Percentiles rank a stretch among this genome's conserved stretches.
Conservation (phyloP, 2,329 filamentous ascomycete genomes). For the Penicillium sp. region DNA sequence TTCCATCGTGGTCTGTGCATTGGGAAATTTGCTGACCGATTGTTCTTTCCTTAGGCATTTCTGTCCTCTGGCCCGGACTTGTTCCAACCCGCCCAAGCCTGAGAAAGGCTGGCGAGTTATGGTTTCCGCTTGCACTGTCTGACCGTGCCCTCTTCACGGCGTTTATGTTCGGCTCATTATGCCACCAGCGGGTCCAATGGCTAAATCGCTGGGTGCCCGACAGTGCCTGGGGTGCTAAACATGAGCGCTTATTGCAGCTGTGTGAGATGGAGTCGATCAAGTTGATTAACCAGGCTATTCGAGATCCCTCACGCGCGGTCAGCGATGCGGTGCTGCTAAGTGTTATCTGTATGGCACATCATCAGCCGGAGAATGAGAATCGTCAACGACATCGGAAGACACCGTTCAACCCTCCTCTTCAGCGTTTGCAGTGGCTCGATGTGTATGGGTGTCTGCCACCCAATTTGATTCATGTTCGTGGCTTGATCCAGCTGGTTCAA, state of each 20-base stretch:
- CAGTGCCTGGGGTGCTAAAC: slow-evolving; percentile 17
- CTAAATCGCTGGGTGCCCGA: slow-evolving; percentile 23
- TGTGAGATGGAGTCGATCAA: slow-evolving; percentile 34
- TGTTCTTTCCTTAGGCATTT: slow-evolving; percentile 14
- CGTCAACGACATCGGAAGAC: slow-evolving; percentile 10
- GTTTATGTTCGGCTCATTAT: slow-evolving; percentile 30
- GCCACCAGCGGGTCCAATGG: slow-evolving; percentile 31
- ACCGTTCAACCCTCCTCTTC: slow-evolving; percentile 34
- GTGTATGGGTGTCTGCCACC: slow-evolving; percentile 33
- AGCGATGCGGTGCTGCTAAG: slow-evolving; percentile 35
- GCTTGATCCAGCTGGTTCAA: slow-evolving; percentile 33
- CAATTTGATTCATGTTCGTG: slow-evolving; percentile 34
- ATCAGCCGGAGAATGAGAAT: slow-evolving; percentile 23
- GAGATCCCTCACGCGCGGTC: slow-evolving; percentile 27
- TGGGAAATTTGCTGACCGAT: not conserved
- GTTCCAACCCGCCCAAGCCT: slow-evolving; percentile 12
- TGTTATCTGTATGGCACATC: slow-evolving; percentile 35
- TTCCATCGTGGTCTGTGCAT: not conserved
- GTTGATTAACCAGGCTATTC: slow-evolving; percentile 33
- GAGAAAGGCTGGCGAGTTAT: slow-evolving; percentile 14
- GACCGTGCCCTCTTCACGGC: slow-evolving; percentile 30
- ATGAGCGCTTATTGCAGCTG: slow-evolving; percentile 23
- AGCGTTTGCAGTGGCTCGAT: slow-evolving; percentile 35
- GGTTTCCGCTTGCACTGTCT: slow-evolving; percentile 29
- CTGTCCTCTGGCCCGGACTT: slow-evolving; percentile 28